These are phyloP conservation scores for Climacium dendroides DNA, from an alignment of 225 moss, liverwort and hornwort species.

Conservation along the genomic window DNA sequence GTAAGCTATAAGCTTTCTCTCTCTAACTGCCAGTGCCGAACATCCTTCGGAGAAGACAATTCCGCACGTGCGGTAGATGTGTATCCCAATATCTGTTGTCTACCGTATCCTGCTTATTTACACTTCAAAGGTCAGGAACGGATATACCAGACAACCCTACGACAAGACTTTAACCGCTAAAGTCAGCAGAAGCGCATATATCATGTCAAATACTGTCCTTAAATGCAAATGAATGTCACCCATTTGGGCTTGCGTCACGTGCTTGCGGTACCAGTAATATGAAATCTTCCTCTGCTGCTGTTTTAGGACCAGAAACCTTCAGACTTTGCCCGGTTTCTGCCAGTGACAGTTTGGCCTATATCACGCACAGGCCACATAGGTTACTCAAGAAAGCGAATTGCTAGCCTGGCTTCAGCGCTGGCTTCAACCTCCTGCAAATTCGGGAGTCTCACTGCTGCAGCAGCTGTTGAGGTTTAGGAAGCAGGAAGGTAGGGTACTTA, in stretches of 20 bases:
- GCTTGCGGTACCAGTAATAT: background rate
- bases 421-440: background rate
- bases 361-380: background rate
- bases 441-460: background rate
- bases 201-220: background rate
- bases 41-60: background rate
- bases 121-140: background rate
- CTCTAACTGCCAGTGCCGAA: background rate
- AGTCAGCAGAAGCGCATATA: background rate
- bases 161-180: background rate
- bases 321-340: background rate
- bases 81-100: background rate
- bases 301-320: background rate
- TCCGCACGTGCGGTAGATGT: too few relatives aligned
- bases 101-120: background rate
- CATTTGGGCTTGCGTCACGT: background rate
- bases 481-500: background rate
- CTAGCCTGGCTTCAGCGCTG: background rate
- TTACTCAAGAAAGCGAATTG: background rate
- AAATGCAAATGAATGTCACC: background rate
- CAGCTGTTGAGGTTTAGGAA: background rate
- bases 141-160: background rate
- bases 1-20: rapidly evolving
- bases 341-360: background rate
- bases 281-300: background rate